phyloP scores from a whole-genome alignment of 805 yeast genomes.

The Yueomyces sp. region DNA sequence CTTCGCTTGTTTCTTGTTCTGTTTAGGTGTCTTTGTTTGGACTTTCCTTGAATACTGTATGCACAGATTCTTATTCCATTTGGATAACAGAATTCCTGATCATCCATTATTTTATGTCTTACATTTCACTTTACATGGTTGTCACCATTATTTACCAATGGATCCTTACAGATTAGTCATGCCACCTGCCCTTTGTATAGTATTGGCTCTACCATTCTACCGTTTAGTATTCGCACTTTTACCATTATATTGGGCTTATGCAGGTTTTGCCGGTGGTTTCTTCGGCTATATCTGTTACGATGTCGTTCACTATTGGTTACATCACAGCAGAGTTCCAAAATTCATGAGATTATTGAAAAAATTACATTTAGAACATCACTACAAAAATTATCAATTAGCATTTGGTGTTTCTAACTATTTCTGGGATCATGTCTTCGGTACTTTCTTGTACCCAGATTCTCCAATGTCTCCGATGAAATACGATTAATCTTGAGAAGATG shows the following conservation, averaged over 20 bases:
- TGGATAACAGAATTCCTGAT: slow-evolving; percentile 79
- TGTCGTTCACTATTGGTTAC: slow-evolving; percentile 85
- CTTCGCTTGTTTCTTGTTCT: slow-evolving; percentile 45
- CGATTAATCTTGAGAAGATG: slow-evolving; percentile 8
- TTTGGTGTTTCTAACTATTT: slow-evolving; percentile 90
- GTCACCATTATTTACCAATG: slow-evolving; percentile 97
- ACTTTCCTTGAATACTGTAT: slow-evolving; percentile 76
- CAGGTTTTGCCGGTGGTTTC: slow-evolving; percentile 92
- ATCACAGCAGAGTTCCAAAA: slow-evolving; percentile 72
- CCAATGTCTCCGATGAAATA: slow-evolving; percentile 25
- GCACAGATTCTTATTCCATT: slow-evolving; percentile 88
- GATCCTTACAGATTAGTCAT: slow-evolving; percentile 83
- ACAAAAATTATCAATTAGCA: slow-evolving; percentile 91
- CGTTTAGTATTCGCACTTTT: slow-evolving; percentile 59
- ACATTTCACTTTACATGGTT: slow-evolving; percentile 89
- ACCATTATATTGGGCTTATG: slow-evolving; percentile 76
- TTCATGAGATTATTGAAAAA: slow-evolving; percentile 70
- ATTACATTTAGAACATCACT: slow-evolving; percentile 93
- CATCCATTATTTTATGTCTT: slow-evolving; percentile 58
- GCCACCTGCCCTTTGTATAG: slow-evolving; percentile 81
- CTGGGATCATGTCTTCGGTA: slow-evolving; percentile 89
- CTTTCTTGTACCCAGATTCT: slow-evolving; percentile 41
- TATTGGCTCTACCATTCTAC: slow-evolving; percentile 70
- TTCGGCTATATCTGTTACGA: slow-evolving; percentile 90
- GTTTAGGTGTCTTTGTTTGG: slow-evolving; percentile 83